Evolutionary conservation across 1,284 basidiomycete genomes (phyloP), one percentile per base, ranked within the genome.

Genomic region (Puccinia triticina): DNA sequence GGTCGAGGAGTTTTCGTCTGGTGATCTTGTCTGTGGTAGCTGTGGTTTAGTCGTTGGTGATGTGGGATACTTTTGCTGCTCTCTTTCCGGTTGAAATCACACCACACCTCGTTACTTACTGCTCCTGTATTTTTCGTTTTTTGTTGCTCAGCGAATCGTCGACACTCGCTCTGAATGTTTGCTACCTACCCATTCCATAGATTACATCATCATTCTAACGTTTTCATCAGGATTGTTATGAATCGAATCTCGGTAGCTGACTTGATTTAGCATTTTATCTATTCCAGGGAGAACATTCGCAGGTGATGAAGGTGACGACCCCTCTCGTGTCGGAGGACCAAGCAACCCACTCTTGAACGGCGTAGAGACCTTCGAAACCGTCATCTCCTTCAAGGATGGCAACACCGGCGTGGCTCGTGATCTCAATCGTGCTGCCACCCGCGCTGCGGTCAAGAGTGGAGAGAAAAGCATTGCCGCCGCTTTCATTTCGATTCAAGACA

Each of bases 271-370:
- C 43, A 10, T 37, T 43, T 69, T 73, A 29, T 82, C 57, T 81
- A 66, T 61, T 77, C 23, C 81, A 85, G 76, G 84, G 86, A 90
- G 98, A 92, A 99, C 97, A 82, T 99, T 99, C 88, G 97, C 97
- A 85, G 97, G 95, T 85, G 95, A 99, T 87, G 88, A 88, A 50
- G 96, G 96, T 83, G 97, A 99, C 87, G 97, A 99, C 87, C 96
- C 96, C 82, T 99, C 96, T 85, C 97, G 97, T 93, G 97, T 99
- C 84, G 97, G 97, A 89, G 95, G 94, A 80, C 94, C 95, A 57
- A 92, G 92, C 59, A 95, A 98, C 87, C 95, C 96, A 77, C 90
- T 98, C 88, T 88, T 90, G 61, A 96, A 98, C 86, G 94, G 94
- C 72, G 93, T 95, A 85, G 95, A 96, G 87, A 93, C 95, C 87